Base-by-base conservation (phyloP, 2,329 filamentous ascomycete species). In the Exophiala lecanii-corni region DNA sequence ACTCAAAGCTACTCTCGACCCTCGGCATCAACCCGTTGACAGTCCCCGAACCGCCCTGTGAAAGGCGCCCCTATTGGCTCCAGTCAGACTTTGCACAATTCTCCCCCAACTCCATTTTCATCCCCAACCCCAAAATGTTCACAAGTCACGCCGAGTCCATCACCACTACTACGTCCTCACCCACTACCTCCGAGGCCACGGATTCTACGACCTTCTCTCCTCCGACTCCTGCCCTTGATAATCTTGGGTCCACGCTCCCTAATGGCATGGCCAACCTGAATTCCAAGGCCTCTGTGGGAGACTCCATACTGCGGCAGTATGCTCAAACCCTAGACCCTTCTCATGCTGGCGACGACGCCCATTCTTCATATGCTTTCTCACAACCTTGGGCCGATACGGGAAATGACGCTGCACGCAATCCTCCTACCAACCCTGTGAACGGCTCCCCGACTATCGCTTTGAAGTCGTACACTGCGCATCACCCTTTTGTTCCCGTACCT, bases 281-380 rank as follows among this genome's bases (percentile, higher is more conserved):
- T 53, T 62, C 41, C 12, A 48, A 53, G 42, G 23, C 34, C 30
- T 43, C 47, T 15, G 41, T 47, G 45, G 64, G 64, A 49, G 62
- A 65, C 25, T 61, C 63, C 13, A 60, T 69, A 34, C 62, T 68
- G 31, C 66, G 63, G 47, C 67, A 69, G 43, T 64, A 70, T 65
- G 63, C 62, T 39, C 57, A 60, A 28, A 62, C 70, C 47, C 62
- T 71, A 60, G 63, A 66, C 43, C 60, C 67, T 13, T 59, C 67
- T 26, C 64, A 66, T 45, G 59, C 64, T 23, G 55, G 62, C 32
- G 58, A 60, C 54, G 59, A 63, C 23, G 62, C 60, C 38, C 56
- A 57, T 45, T 28, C 41, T 16, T 36, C 41, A 13, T 36, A 47
- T 41, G 38, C 43, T 36, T 9, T 44, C 38, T n/a, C 41, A 37